Percentiles rank a stretch among this genome's conserved stretches.
Evolutionary conservation across 2,329 filamentous ascomycete species (phyloP).

Genomic region (Aureobasidium lini): DNA sequence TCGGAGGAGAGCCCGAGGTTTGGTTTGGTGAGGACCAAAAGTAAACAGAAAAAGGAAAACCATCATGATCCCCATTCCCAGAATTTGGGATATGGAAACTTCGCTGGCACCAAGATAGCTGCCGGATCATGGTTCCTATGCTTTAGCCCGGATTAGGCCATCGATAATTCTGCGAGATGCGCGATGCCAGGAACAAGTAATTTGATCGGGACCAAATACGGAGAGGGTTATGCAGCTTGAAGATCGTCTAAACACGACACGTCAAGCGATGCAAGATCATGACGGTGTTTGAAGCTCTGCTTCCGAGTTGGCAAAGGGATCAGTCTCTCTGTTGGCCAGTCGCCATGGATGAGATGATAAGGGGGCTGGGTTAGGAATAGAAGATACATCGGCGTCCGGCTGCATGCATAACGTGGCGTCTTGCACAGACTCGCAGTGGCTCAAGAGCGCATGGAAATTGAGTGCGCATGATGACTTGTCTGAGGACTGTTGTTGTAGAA

Average conservation of each 20-base stretch:
- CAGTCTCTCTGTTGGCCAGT: slow-evolving; percentile 6
- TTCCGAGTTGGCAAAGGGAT: slow-evolving; percentile 3
- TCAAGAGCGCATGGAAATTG: neutral
- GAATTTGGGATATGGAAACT: slow-evolving; percentile 4
- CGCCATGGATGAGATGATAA: neutral
- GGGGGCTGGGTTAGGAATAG: slow-evolving; percentile 11
- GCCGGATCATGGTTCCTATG: slow-evolving; percentile 9
- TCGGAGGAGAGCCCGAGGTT: neutral
- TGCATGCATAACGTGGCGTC: slow-evolving; percentile 10
- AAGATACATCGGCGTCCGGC: slow-evolving; percentile 7
- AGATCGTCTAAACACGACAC: slow-evolving; percentile 12
- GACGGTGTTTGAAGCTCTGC: neutral
- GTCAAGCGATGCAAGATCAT: slow-evolving; percentile 10
- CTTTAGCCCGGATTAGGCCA: slow-evolving; percentile 7
- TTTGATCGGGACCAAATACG: slow-evolving; percentile 4
- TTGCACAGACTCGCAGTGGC: slow-evolving; percentile 8
- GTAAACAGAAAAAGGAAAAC: neutral
- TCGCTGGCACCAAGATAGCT: slow-evolving; percentile 5
- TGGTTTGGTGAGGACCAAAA: neutral
- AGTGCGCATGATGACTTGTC: slow-evolving; percentile 7
- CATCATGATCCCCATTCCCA: slow-evolving; percentile 1
- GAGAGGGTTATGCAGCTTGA: slow-evolving; percentile 10
- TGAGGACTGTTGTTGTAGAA: neutral
- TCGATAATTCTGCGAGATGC: slow-evolving; percentile 11
- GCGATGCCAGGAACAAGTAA: slow-evolving; percentile 16